Conservation (phyloP, 1,284 basidiomycete genomes). For the Veloporphyrellus conicus region DNA sequence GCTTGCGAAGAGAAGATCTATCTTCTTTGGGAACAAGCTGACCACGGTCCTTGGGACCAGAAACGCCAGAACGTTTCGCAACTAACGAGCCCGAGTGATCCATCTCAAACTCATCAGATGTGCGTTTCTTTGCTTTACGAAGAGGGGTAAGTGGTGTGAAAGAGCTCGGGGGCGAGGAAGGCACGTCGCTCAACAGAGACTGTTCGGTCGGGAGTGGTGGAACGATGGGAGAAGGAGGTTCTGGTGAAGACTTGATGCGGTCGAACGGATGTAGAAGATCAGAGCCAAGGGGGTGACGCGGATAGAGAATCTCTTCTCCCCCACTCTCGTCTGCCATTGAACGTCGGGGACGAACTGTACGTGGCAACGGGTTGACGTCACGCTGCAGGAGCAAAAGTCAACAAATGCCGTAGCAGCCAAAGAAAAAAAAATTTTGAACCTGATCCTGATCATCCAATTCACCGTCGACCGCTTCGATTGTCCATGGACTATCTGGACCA, state of each 20-base stretch:
- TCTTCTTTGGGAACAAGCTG: constrained; percentile 38
- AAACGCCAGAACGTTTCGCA: constrained; percentile 43
- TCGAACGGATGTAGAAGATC: constrained; percentile 35
- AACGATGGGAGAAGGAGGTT: constrained; percentile 28
- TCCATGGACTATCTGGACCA: constrained; percentile 75
- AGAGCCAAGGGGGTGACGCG: constrained; percentile 50
- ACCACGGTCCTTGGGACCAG: constrained; percentile 28
- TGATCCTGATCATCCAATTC: constrained; percentile 66
- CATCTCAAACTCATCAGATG: constrained; percentile 77
- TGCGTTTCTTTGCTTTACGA: constrained; percentile 66
- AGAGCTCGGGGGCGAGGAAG: constrained; percentile 56
- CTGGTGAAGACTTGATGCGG: constrained; percentile 30
- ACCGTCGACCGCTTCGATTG: constrained; percentile 78
- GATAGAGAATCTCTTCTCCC: constrained; percentile 78
- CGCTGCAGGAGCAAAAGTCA: constrained; percentile 26
- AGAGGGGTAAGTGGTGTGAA: constrained; percentile 47
- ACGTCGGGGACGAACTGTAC: constrained; percentile 50
- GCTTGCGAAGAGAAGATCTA: constrained; percentile 57
- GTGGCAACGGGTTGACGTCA: constrained; percentile 42
- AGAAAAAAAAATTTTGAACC: constrained; percentile 37
- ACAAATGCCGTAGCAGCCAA: background rate
- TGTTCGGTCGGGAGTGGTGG: constrained; percentile 28
- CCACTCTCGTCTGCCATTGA: constrained; percentile 76
- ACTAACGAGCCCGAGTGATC: constrained; percentile 62
- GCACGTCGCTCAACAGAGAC: constrained; percentile 28